phyloP scores from a whole-genome alignment of 176 grass and related monocot species.

The Miscanthus lutarioriparius region DNA sequence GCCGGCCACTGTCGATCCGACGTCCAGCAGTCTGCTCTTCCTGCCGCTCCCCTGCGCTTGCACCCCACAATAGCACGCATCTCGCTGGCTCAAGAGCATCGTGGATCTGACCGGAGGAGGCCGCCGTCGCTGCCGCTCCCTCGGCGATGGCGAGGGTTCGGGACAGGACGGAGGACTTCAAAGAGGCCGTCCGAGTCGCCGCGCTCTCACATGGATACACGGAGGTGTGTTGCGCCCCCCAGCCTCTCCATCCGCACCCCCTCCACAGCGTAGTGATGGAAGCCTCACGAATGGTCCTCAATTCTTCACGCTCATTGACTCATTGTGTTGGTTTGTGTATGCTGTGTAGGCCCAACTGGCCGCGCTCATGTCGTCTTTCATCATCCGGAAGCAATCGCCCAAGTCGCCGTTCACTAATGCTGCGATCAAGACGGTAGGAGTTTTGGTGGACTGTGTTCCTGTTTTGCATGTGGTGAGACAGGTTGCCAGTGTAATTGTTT shows the following conservation, averaged over 20 bases:
- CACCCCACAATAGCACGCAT: neutral
- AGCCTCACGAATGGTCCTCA: neutral
- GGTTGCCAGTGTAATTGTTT: constrained; percentile 6
- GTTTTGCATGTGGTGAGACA: neutral
- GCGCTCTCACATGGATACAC: constrained; percentile 62
- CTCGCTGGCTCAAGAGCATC: neutral
- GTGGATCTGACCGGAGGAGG: constrained; percentile 43
- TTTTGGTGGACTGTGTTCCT: neutral
- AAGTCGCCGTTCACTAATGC: constrained; percentile 74
- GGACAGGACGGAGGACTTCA: constrained; percentile 87
- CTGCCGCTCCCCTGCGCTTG: neutral
- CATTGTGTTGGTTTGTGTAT: neutral
- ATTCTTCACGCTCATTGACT: neutral
- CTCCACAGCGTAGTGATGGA: neutral
- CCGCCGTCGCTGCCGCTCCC: neutral
- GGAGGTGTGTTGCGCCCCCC: constrained; percentile 50
- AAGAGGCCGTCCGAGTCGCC: constrained; percentile 61
- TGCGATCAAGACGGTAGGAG: constrained; percentile 80
- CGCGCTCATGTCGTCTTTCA: constrained; percentile 79
- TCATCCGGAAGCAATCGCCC: constrained; percentile 72
- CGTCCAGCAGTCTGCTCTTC: neutral
- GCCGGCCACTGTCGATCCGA: neutral
- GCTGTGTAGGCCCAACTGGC: constrained; percentile 66
- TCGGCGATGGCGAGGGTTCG: constrained; percentile 70
- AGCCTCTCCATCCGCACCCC: neutral